These are phyloP conservation scores for Lipomyces yamadae DNA, from an alignment of 805 yeast species.

Conservation along the genomic window DNA sequence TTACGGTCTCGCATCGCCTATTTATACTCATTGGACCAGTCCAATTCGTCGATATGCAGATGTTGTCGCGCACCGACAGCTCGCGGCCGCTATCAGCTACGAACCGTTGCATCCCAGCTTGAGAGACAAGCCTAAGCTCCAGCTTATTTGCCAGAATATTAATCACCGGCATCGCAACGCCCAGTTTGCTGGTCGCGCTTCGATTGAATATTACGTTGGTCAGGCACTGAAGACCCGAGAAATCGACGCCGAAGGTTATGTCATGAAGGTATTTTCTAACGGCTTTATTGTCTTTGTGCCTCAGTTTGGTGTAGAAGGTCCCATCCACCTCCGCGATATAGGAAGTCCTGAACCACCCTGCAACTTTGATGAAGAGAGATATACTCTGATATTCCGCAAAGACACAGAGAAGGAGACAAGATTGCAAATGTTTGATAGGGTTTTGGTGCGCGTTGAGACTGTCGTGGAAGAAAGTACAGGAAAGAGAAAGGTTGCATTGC, in stretches of 20 bases:
- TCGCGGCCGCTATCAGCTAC: conserved; percentile 97
- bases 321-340: conserved; percentile 78
- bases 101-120: conserved; percentile 81
- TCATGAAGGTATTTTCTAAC: conserved; percentile 88
- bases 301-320: conserved; percentile 92
- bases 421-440: conserved; percentile 80
- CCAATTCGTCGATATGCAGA: conserved; percentile 99
- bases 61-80: conserved; percentile 93
- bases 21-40: conserved; percentile 97
- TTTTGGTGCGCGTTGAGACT: conserved; percentile 79
- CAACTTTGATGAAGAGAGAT: conserved; percentile 76
- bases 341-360: conserved; percentile 67
- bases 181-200: conserved; percentile 98
- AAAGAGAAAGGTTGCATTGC: conserved; percentile 85
- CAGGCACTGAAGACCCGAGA: conserved; percentile 91
- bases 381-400: conserved; percentile 61
- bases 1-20: conserved; percentile 96
- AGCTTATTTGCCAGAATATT: conserved; percentile 81
- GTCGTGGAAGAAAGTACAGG: conserved; percentile 86
- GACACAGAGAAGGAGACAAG: conserved; percentile 53
- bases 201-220: conserved; percentile 96
- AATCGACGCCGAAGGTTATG: conserved; percentile 82
- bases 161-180: conserved; percentile 96
- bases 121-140: conserved; percentile 89
- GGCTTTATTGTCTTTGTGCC: conserved; percentile 96